phyloP scores from a whole-genome alignment of 108 stramenopile genomes.

The Cyclotella distinguenda region DNA sequence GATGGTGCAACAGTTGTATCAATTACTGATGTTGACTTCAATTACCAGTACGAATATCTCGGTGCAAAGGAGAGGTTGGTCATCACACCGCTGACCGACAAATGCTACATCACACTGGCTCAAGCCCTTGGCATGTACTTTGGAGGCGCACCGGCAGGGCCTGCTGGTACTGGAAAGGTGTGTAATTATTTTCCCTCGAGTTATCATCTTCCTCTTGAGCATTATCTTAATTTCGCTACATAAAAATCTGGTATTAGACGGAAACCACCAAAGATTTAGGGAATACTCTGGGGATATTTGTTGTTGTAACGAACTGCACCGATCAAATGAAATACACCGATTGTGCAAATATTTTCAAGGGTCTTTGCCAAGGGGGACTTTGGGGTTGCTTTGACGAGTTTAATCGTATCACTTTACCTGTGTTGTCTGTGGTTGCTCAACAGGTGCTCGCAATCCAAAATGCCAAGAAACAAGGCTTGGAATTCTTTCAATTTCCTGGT shows the following conservation, averaged over 20 bases:
- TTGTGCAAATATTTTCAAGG: conserved; percentile 94
- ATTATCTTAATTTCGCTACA: not conserved
- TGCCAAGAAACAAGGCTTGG: conserved; percentile 81
- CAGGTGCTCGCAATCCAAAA: conserved; percentile 90
- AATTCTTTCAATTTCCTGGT: conserved; percentile 87
- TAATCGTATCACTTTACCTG: conserved; percentile 90
- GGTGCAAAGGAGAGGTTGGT: conserved; percentile 93
- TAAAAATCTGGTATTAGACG: conserved; percentile 23
- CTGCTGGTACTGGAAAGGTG: conserved; percentile 89
- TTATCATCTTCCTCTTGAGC: not conserved
- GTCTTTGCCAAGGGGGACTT: conserved; percentile 85
- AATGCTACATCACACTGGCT: conserved; percentile 92
- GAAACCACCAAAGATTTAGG: conserved; percentile 87
- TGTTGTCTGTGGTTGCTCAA: conserved; percentile 91
- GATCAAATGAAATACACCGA: conserved; percentile 92
- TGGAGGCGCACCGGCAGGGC: conserved; percentile 92
- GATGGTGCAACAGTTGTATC: conserved; percentile 81
- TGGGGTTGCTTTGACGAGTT: conserved; percentile 97
- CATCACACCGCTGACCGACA: conserved; percentile 89
- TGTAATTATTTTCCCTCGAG: not conserved
- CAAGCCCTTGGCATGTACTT: conserved; percentile 94
- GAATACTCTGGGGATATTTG: conserved; percentile 87
- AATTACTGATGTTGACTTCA: conserved; percentile 90
- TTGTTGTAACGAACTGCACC: conserved; percentile 91
- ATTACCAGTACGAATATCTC: conserved; percentile 93